Evolutionary conservation across 345 rosid genomes (phyloP).

Genomic region (Euphorbia peplus): DNA sequence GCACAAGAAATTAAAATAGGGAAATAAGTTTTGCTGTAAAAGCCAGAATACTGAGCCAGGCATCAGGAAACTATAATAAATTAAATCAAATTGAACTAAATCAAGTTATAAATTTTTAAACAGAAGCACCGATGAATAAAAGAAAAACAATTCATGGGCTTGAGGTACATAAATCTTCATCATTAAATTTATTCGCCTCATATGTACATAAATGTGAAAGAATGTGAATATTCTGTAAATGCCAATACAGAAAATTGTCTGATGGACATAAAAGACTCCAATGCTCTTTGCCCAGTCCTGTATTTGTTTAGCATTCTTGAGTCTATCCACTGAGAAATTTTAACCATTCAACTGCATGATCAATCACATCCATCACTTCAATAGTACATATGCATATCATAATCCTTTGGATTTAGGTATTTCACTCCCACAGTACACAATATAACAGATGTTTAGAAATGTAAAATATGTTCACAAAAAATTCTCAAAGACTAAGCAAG

Average conservation of each 20-base stretch:
- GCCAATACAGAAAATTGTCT: background rate
- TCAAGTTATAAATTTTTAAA: background rate
- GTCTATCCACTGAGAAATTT: background rate
- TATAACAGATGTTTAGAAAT: background rate
- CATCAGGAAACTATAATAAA: no score
- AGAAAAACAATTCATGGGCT: conserved; percentile 4
- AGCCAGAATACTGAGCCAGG: background rate
- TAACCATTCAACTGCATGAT: background rate
- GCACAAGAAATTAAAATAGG: background rate
- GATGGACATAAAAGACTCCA: conserved; percentile 4
- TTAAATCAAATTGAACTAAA: no score
- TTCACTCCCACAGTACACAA: background rate
- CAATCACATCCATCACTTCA: background rate
- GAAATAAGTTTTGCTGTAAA: background rate
- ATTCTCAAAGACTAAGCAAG: background rate
- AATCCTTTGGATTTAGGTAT: background rate
- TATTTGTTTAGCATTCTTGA: background rate
- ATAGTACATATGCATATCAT: background rate
- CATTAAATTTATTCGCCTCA: background rate
- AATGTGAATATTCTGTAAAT: background rate
- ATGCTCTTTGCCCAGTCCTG: background rate
- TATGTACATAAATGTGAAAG: background rate
- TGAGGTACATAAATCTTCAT: background rate
- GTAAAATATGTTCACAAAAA: background rate
- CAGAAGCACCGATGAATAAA: background rate